Evolutionary conservation across 2,329 filamentous ascomycete species (phyloP).

Genomic region (Ophiostoma montium): DNA sequence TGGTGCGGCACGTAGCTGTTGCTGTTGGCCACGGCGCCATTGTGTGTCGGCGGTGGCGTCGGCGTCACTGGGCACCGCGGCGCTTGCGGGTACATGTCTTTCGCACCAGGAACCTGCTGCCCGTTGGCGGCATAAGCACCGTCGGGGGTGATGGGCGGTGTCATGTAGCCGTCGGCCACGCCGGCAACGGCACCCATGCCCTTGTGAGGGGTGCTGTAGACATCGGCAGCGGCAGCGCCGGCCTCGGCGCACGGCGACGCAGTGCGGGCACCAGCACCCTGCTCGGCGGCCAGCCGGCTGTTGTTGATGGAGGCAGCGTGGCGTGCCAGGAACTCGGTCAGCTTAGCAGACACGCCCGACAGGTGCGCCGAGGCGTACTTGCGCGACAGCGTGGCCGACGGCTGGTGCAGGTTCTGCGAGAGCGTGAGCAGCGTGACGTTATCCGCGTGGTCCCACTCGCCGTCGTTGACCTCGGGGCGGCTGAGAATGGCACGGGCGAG

Average conservation of each 20-base stretch:
- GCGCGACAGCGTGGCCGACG: conserved; percentile 41
- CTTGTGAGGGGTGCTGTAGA: conserved; percentile 71
- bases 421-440: conserved; percentile 48
- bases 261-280: conserved; percentile 4
- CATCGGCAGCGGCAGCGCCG: conserved; percentile 39
- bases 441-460: conserved; percentile 63
- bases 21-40: conserved; percentile 13
- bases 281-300: conserved; percentile 17
- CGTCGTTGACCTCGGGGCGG: conserved; percentile 60
- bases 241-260: conserved; percentile 42
- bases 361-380: conserved; percentile 43
- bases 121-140: conserved; percentile 43
- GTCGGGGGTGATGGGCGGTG: conserved; percentile 75
- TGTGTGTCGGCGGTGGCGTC: conserved; percentile 41
- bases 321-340: conserved; percentile 44
- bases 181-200: conserved; percentile 46
- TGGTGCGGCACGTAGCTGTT: conserved; percentile 16
- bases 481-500: conserved; percentile 76
- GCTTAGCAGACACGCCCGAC: conserved; percentile 39
- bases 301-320: conserved; percentile 31
- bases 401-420: conserved; percentile 44
- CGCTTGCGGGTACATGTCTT: conserved; percentile 32
- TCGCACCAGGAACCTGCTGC: conserved; percentile 26
- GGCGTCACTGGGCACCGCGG: conserved; percentile 49
- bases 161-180: conserved; percentile 62